Evolutionary conservation across 257 asterid genomes (phyloP), one percentile per base, ranked within the genome.

Genomic region (Linderniella brevidens): DNA sequence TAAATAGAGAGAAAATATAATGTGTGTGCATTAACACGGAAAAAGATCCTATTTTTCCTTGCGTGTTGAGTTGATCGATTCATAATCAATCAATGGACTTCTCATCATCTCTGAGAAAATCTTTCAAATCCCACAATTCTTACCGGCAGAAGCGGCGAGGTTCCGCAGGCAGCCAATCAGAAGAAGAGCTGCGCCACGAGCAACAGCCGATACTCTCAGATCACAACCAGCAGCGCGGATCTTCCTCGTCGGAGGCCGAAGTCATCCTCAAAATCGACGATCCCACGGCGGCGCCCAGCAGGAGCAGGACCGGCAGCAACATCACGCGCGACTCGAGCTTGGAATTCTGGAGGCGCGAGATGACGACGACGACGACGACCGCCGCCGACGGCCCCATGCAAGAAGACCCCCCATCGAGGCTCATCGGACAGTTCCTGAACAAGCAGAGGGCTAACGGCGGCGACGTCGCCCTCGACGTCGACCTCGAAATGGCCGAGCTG

Each of bases 401-500:
- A 8, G 77, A 64, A 4, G 82, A 76, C 49, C 92, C 94, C 0
- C 85, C 92, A 4, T 53, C 88, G 11, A 58, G 55, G 64, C 60
- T 83, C 38, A 83, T 83, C n/a, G 72, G 72, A 1, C 75, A 76
- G 50, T 82, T 82, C 17, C 15, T 76, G 57, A 70, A 61, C 16
- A 70, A 72, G 18, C 95, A 79, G 64, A 69, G 57, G 46, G 84
- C 75, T 35, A 64, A 67, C 37, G 90, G 81, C 0, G 61, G 60
- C 0, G 88, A 76, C 54, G 41, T 69, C 50, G 55, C 79, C 8
- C 65, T 77, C 52, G 93, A 84, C 58, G 70, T 75, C 58, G 86
- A 80, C 48, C 38, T 80, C 60, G 95, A 84, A 15, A 75, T 80
- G 92, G 71, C 75, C 0, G 86, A 77, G 41, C 42, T 76, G 42